phyloP scores from a whole-genome alignment of 495 filamentous ascomycete genomes.

The Usnea hakonensis region DNA sequence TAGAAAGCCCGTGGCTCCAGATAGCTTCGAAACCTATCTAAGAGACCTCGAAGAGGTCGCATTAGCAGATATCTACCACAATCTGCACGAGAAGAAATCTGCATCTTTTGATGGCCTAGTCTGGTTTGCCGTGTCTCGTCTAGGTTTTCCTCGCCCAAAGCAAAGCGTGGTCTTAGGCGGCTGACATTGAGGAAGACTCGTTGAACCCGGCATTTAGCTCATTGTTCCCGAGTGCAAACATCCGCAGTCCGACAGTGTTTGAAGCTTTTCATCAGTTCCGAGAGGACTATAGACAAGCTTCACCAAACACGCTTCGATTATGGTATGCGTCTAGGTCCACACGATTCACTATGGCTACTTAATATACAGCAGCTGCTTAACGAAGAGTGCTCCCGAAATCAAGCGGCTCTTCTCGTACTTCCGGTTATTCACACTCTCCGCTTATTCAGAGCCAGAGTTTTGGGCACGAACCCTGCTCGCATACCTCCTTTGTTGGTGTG shows the following conservation, averaged over 20 bases:
- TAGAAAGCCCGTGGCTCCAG: neutral
- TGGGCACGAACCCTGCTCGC: neutral
- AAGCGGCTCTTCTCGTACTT: neutral
- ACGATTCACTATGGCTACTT: neutral
- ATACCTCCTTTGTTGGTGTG: neutral
- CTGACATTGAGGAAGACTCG: neutral
- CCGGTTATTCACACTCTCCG: neutral
- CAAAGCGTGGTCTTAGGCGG: too few species aligned
- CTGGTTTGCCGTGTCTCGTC: neutral
- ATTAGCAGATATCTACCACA: neutral
- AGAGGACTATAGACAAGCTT: neutral
- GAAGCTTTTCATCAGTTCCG: neutral
- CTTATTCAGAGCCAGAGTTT: neutral
- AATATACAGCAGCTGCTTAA: neutral
- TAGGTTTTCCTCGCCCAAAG: neutral
- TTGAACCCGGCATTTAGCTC: neutral
- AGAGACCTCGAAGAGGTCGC: neutral
- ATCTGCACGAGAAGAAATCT: neutral
- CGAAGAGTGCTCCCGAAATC: neutral
- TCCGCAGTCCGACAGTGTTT: neutral
- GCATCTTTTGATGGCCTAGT: neutral
- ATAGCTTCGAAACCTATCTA: neutral
- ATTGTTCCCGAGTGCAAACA: neutral
- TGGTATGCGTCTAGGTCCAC: neutral
- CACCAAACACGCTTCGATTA: neutral